Percentiles rank a stretch among this genome's conserved stretches.
Conservation (phyloP, 2,329 filamentous ascomycete genomes). For the Pestalotiopsis sp. region DNA sequence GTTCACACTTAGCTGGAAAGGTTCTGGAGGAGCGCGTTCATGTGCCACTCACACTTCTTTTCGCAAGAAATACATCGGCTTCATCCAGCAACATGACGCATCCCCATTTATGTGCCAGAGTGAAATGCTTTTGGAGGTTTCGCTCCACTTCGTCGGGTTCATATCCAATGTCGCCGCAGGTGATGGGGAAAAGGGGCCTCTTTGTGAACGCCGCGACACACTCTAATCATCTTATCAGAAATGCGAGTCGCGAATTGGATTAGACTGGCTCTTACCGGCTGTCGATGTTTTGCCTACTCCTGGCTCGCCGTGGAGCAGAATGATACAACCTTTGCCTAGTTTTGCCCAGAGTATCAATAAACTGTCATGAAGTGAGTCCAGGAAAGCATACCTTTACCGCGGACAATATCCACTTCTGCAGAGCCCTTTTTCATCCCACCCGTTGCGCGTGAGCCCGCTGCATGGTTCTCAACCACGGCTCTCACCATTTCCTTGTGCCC, state of each 20-base stretch:
- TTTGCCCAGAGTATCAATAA: conserved; percentile 9
- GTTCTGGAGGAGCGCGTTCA: background rate
- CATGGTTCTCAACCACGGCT: conserved; percentile 28
- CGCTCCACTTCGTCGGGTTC: conserved; percentile 2
- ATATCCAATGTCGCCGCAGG: conserved; percentile 13
- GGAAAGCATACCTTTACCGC: conserved; percentile 25
- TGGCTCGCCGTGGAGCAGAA: conserved; percentile 30
- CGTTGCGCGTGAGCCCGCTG: conserved; percentile 12
- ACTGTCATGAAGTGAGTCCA: conserved; percentile 10
- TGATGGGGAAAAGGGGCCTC: conserved; percentile 12
- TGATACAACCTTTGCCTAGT: conserved; percentile 31
- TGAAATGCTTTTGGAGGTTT: background rate
- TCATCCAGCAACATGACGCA: conserved; percentile 33
- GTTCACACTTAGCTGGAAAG: conserved; percentile 21
- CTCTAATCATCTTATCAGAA: background rate
- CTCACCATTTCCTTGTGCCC: conserved; percentile 29
- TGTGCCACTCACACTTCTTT: conserved; percentile 20
- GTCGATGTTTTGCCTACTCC: conserved; percentile 17
- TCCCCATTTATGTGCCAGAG: conserved; percentile 16
- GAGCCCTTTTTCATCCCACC: background rate
- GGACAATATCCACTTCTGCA: conserved; percentile 27
- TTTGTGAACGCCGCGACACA: conserved; percentile 13
- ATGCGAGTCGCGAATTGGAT: background rate
- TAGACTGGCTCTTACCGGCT: background rate
- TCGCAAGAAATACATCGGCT: conserved; percentile 29